Evolutionary conservation across 768 basidiomycete species (phyloP).

Genomic region (Hysterangium stoloniferum): DNA sequence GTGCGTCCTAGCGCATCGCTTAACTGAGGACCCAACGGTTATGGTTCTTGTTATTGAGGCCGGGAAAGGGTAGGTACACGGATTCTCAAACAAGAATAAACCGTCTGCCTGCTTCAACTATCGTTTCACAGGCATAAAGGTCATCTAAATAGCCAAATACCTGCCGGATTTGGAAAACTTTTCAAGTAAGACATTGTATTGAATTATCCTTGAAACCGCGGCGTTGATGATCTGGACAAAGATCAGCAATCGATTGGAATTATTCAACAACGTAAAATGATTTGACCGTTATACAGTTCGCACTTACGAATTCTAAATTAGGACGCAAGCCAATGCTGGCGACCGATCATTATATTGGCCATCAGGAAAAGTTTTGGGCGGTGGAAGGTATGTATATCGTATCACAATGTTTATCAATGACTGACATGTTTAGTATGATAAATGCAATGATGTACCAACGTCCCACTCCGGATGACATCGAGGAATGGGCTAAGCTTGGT

Average conservation of each 20-base stretch:
- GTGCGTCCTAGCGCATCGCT: conserved; percentile 4
- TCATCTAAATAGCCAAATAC: conserved; percentile 1
- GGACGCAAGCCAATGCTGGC: conserved; percentile 15
- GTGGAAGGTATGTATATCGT: conserved; percentile 16
- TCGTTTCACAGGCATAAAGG: not conserved
- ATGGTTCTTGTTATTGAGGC: conserved; percentile 5
- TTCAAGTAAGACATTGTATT: not conserved
- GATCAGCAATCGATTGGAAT: not conserved
- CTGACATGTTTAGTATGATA: conserved; percentile 12
- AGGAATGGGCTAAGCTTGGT: conserved; percentile 17
- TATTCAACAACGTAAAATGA: not conserved
- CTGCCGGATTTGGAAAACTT: not conserved
- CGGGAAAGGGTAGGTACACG: not conserved
- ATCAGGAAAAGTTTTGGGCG: conserved; percentile 21
- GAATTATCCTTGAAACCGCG: not conserved
- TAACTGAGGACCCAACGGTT: not conserved
- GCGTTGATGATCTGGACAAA: not conserved
- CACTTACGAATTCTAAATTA: conserved; percentile 1
- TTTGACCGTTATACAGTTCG: not conserved
- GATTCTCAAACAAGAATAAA: not conserved
- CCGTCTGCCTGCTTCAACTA: not conserved
- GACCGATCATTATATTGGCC: conserved; percentile 18
- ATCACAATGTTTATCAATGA: not conserved
- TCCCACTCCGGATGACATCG: conserved; percentile 20
- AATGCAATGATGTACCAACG: conserved; percentile 23